Evolutionary conservation across 2,329 filamentous ascomycete species (phyloP), one percentile per base, ranked within the genome.

Genomic region (Microascus cirrosus): DNA sequence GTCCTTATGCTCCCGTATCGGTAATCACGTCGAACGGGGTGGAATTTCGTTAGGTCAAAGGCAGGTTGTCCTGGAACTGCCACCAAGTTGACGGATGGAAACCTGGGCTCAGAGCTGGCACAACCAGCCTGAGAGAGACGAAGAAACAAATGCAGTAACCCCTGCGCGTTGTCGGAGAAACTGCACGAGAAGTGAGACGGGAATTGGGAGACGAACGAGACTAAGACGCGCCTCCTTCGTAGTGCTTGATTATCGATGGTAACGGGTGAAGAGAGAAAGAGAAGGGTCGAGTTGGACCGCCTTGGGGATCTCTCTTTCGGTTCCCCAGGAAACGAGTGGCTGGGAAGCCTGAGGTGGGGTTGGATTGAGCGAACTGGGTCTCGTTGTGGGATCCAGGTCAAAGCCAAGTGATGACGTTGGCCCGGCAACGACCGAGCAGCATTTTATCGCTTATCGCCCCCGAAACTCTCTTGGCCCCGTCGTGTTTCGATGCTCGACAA

Each of bases 251-350:
- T 50, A 4, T 50, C 11, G n/a, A 13, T 22, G n/a, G 22, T 24
- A 24, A 50, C 22, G 20, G n/a, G 22, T 20, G 36, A n/a, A 28
- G 28, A 51, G 42, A 42, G 28, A 53, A 20, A 28, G 28, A 39
- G 10, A 25, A 57, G 20, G n/a, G 15, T 35, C 28, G 11, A 28
- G 56, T 61, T 57, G 54, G 45, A 58, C 50, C 35, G 60, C 22
- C 56, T 54, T 53, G 54, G 54, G 54, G 32, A 51, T 39, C 20
- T 15, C 25, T 52, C 53, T 50, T 45, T 57, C 32, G 63, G 64
- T 66, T 65, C 63, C 64, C 62, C 59, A 63, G 65, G 64, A 60
- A 66, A 66, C 64, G 62, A 60, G 61, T 61, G 62, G 61, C 61
- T 59, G 60, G 54, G 53, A 18, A 35, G 34, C 22, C 10, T n/a